Base-by-base conservation (phyloP, 192 early-diverging fungal genomes). In the Allomyces arbusculus region DNA sequence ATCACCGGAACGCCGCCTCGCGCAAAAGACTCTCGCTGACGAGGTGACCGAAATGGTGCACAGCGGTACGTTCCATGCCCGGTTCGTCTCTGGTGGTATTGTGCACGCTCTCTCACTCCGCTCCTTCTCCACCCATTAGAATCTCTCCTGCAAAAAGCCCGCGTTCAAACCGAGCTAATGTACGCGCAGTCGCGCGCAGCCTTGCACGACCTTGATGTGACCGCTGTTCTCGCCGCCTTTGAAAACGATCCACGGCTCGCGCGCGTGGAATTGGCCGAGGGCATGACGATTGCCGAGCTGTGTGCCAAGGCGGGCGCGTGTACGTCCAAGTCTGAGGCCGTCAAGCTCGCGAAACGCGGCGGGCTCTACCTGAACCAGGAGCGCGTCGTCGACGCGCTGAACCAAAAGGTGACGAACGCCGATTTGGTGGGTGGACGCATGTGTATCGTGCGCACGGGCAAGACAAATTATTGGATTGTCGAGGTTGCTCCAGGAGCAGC, bases 11-110 rank as follows among this genome's bases (percentile, higher is more conserved):
- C 68, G 73, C 26, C 89, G 88, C 58, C 10, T 75, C 7, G 90
- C 91, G 1, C 94, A 96, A 64, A 77, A 78, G 25, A 64, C 74
- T 22, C 83, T 96, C 19, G 91, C 94, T 1, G 75, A 73, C 10
- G 89, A 96, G 73, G 86, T 86, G 25, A 96, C 91, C 24, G 89
- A 91, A 69, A 76, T 96, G 19, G 86, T 96, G 8, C 94, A 96
- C 67, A 91, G 93, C 65, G 71, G 82, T 84, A 73, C 72, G 67
- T 40, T 55, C 62, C 44, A 43, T n/a, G 6, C 24, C 14, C 58
- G 23, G 63, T 25, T 65, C 65, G 33, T 20, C 26, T 28, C 4
- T 4, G 26, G 26, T 4, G 26, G 4, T 28, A 4, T 28, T 28
- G 26, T 28, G 55, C 45, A 40, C 24, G n/a, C 23, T 20, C 1